Conservation (phyloP, 129 eudicot genomes). For the Centrapalus pauciflorus region DNA sequence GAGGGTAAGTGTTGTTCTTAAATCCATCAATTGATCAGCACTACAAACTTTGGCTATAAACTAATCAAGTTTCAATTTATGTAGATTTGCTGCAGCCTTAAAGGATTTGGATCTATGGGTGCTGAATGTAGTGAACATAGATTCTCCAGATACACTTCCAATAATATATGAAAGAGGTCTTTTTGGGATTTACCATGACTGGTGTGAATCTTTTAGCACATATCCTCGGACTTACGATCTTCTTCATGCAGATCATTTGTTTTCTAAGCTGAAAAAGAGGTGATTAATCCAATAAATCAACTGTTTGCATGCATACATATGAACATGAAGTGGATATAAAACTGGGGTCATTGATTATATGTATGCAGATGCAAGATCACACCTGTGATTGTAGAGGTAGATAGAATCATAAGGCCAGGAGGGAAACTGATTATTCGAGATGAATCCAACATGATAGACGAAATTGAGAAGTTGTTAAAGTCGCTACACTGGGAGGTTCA, state of each 20-base stretch:
- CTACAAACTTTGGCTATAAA: background rate
- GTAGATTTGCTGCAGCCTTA: slow-evolving; percentile 78
- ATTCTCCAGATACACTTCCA: slow-evolving; percentile 83
- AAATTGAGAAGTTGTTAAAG: slow-evolving; percentile 54
- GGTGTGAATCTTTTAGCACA: slow-evolving; percentile 92
- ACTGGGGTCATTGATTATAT: background rate
- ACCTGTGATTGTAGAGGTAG: slow-evolving; percentile 59
- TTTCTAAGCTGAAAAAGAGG: slow-evolving; percentile 66
- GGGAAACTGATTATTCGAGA: slow-evolving; percentile 76
- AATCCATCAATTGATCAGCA: background rate
- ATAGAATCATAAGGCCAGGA: slow-evolving; percentile 70
- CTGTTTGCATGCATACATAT: background rate
- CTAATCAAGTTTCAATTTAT: background rate
- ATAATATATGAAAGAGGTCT: slow-evolving; percentile 80
- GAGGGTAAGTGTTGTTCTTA: slow-evolving; percentile 53
- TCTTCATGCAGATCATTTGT: slow-evolving; percentile 75
- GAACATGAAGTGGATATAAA: background rate
- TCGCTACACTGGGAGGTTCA: slow-evolving; percentile 75
- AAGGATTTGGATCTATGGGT: slow-evolving; percentile 78
- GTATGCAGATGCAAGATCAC: slow-evolving; percentile 57
- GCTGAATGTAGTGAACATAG: slow-evolving; percentile 71
- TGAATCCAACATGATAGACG: slow-evolving; percentile 39
- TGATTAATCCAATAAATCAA: slow-evolving; percentile 3
- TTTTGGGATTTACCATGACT: slow-evolving; percentile 82
- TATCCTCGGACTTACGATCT: slow-evolving; percentile 85